These are phyloP conservation scores for Haplosporangium sp. DNA, from an alignment of 371 early-diverging fungal species.

Conservation along the genomic window DNA sequence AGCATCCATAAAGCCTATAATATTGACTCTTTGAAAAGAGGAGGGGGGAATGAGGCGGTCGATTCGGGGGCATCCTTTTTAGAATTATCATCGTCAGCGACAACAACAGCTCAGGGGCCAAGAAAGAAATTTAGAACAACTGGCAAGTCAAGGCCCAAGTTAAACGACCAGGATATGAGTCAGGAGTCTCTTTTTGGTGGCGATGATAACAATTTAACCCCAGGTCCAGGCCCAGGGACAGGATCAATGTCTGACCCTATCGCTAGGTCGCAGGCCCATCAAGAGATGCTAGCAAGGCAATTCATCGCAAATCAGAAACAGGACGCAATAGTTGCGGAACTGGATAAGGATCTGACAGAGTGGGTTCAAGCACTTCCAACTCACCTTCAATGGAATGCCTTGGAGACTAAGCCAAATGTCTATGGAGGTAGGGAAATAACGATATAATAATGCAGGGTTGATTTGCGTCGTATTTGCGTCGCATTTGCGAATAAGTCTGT, in stretches of 20 bases:
- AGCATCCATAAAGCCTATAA: background rate
- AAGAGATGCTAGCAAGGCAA: conserved; percentile 18
- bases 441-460: background rate
- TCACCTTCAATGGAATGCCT: conserved; percentile 10
- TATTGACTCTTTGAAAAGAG: background rate
- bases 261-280: background rate
- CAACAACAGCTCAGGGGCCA: background rate
- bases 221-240: background rate
- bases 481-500: background rate
- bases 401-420: conserved; percentile 5
- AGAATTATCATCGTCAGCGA: background rate
- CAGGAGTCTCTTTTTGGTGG: background rate
- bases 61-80: background rate
- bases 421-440: conserved; percentile 7
- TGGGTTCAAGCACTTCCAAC: conserved; percentile 20
- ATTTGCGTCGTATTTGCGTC: background rate
- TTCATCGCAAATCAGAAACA: conserved; percentile 10
- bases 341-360: conserved; percentile 15
- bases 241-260: background rate
- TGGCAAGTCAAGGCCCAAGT: background rate
- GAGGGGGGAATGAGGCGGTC: background rate
- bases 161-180: background rate
- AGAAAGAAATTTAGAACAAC: conserved; percentile 11
- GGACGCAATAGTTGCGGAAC: conserved; percentile 5
- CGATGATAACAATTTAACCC: background rate